Percentiles rank a stretch among this genome's conserved stretches.
phyloP scores from a whole-genome alignment of 192 early-diverging fungal genomes.

The Coemansia sp. region DNA sequence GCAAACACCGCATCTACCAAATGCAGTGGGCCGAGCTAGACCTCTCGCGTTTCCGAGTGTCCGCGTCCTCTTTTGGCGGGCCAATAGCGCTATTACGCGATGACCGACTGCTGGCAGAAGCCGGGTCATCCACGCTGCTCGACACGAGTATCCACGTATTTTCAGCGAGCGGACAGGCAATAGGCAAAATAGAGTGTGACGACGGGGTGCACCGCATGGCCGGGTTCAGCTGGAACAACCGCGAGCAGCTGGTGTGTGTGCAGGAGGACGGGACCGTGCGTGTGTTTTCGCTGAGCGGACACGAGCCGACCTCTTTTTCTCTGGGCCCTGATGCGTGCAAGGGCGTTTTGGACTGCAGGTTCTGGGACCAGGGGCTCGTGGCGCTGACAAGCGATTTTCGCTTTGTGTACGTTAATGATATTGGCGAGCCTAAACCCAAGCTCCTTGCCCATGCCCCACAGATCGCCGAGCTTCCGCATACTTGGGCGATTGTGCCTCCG shows the following conservation, averaged over 20 bases:
- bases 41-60: conserved; percentile 76
- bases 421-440: conserved; percentile 80
- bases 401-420: conserved; percentile 79
- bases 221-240: conserved; percentile 88
- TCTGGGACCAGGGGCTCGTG: conserved; percentile 91
- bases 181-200: conserved; percentile 91
- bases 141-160: conserved; percentile 84
- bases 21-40: conserved; percentile 90
- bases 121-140: conserved; percentile 68
- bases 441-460: conserved; percentile 64
- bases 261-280: conserved; percentile 80
- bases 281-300: conserved; percentile 79
- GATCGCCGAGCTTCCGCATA: conserved; percentile 65
- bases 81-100: conserved; percentile 94
- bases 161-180: conserved; percentile 76
- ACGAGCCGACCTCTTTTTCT: conserved; percentile 54
- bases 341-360: conserved; percentile 77
- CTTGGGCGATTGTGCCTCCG: conserved; percentile 90
- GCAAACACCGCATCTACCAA: conserved; percentile 77
- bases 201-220: conserved; percentile 80
- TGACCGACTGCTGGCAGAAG: conserved; percentile 74
- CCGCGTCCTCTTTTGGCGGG: conserved; percentile 86
- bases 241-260: conserved; percentile 84
- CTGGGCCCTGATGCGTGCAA: conserved; percentile 65
- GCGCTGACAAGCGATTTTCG: conserved; percentile 81